phyloP scores from a whole-genome alignment of 2,329 filamentous ascomycete species.

The Phaeosphaeria sp. region DNA sequence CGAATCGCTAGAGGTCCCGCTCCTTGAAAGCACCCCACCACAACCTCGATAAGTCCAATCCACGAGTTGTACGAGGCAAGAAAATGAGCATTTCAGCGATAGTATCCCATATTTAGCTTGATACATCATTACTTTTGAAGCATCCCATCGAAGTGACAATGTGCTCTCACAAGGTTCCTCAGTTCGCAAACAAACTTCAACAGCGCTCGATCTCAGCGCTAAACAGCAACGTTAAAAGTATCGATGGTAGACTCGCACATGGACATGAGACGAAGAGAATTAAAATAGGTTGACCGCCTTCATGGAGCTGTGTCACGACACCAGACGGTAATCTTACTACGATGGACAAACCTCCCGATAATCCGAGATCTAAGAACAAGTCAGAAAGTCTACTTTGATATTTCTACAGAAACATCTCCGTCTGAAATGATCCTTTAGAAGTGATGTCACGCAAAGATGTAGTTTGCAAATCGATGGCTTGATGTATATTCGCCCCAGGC shows the following conservation, averaged over 20 bases:
- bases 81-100: background rate
- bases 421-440: background rate
- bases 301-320: background rate
- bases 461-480: too few relatives aligned
- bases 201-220: background rate
- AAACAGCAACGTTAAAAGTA: background rate
- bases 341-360: background rate
- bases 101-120: background rate
- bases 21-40: background rate
- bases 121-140: background rate
- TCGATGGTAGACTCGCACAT: background rate
- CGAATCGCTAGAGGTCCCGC: background rate
- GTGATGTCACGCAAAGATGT: too few relatives aligned
- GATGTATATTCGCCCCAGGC: too few relatives aligned
- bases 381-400: background rate
- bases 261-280: background rate
- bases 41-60: background rate
- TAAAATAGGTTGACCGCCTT: background rate
- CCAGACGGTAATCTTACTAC: background rate
- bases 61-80: background rate
- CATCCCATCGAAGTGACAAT: background rate
- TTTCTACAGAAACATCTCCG: background rate
- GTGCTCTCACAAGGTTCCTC: background rate
- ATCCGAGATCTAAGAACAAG: background rate
- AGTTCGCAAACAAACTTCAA: background rate